Base-by-base conservation (phyloP, 2,329 filamentous ascomycete genomes). In the Fusarium globosum region DNA sequence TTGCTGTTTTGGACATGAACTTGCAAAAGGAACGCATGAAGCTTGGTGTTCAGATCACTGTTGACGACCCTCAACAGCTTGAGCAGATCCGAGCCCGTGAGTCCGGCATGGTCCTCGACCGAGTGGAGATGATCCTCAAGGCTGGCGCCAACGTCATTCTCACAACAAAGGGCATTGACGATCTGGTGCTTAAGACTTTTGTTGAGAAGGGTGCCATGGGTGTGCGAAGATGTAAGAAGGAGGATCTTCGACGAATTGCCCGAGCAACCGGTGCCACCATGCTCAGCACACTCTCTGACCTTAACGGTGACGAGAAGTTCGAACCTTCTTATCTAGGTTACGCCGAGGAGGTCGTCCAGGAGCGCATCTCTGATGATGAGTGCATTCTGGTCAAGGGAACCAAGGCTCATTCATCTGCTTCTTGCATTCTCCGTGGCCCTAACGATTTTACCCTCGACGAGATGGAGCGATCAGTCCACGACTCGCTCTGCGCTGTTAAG, bases 11-110 rank as follows among this genome's bases (percentile, higher is more conserved):
- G 70, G 96, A 99, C 82, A 98, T 99, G 90, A 99, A 99, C 85
- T 84, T 99, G 79, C 96, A 98, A 81, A 99, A 99, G 87, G 96
- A 98, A 88, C 90, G 96, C 77, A 98, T 99, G 96, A 98, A 99
- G 89, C 87, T 99, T 67, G 96, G 96, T 76, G 96, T 99, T 69
- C 96, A 99, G 84, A 97, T 99, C 79, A 98, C 96, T 18, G 93
- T 99, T 75, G 96, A 99, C 78, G 96, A 99, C 82, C 96, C 96
- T 55, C 92, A 97, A 82, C 96, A 99, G 84, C 89, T 99, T 57
- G 96, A 99, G 87, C 95, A 98, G 88, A 99, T 99, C 79, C 91
- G 96, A 69, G 92, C 96, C 79, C 91, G 96, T 61, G 96, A 99
- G 83, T 90, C 95, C 23, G 94, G 94, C 78, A 97, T 99, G 85